Conservation (phyloP, 305 asterid species). For the Plantago lanceolata region DNA sequence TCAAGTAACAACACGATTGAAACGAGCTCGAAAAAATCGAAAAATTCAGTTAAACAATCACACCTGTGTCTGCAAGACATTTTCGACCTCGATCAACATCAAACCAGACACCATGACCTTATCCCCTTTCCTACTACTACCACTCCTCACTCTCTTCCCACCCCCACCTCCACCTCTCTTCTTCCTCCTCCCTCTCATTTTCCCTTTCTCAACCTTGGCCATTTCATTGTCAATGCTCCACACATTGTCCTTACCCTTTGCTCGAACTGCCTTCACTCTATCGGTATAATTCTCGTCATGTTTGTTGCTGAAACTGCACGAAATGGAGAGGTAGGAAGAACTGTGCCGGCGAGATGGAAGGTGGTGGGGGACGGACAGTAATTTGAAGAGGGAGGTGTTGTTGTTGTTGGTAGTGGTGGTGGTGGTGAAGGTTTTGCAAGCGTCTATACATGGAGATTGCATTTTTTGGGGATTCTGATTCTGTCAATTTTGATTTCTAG, state of each 20-base stretch:
- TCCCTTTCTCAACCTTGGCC: slow-evolving; percentile 36
- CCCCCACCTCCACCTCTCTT: slow-evolving; percentile 51
- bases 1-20: neutral
- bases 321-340: slow-evolving; percentile 37
- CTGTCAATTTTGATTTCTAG: too few relatives aligned
- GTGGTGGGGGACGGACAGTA: neutral
- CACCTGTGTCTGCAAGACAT: slow-evolving; percentile 89
- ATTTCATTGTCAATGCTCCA: slow-evolving; percentile 85
- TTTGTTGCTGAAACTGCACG: slow-evolving; percentile 38
- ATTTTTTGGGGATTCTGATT: too few relatives aligned
- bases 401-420: too few relatives aligned
- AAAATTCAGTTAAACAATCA: slow-evolving; percentile 8
- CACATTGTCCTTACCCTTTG: slow-evolving; percentile 80
- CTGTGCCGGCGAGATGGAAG: slow-evolving; percentile 26
- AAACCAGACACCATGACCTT: slow-evolving; percentile 69
- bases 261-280: slow-evolving; percentile 31
- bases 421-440: slow-evolving; percentile 1
- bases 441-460: slow-evolving; percentile 2
- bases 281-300: slow-evolving; percentile 15
- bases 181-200: slow-evolving; percentile 38
- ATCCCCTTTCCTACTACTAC: slow-evolving; percentile 43
- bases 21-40: neutral
- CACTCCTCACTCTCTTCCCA: slow-evolving; percentile 2
- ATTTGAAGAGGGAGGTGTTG: neutral
- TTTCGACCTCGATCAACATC: slow-evolving; percentile 82